Base-by-base conservation (phyloP, 768 basidiomycete species). In the Hygrocybe punicea region DNA sequence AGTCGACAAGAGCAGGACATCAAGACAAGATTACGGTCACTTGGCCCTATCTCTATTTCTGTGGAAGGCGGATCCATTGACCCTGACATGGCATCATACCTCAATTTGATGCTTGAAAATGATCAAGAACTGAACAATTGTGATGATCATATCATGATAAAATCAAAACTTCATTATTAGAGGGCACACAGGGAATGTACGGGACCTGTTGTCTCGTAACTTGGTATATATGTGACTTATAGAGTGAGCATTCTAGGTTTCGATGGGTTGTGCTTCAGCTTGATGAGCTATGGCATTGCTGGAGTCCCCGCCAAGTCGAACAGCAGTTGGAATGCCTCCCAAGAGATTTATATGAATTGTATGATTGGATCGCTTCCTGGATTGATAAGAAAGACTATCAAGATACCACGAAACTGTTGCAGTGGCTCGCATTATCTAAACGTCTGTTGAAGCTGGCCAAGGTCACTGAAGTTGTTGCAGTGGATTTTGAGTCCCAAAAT, bases 251-350 rank as follows among this genome's bases (percentile, higher is more conserved):
- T 11, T 36, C 42, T 34, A 69, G 68, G 57, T 69, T 65, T 55
- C 59, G 61, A 10, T 64, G 63, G 56, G 61, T 67, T 16, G 17
- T 53, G 3, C 65, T 62, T 34, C 67, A 69, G 44, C 33, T 69
- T 19, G 58, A 54, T 17, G 45, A 55, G 42, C 51, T 69, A 6
- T 50, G 46, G 2, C 13, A 42, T 7, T 67, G 64, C 44, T 52
- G 49, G 23, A 59, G 39, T 37, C 35, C 54, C 23, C 39, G 39
- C 1, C 57, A 58, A 13, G 44, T 69, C 35, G 40, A 54, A 25
- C 47, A 58, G 14, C 57, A 61, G 8, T 53, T 69, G 3, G 47
- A 56, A 14, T 34, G 42, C 16, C 55, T 68, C 42, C 62, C 62
- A 1, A 57, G n/a, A 19, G 56, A 53, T 3, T 40, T 63, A 23